These are phyloP conservation scores for Vitis labrusca DNA, from an alignment of 164 flowering plant species.

Conservation along the genomic window DNA sequence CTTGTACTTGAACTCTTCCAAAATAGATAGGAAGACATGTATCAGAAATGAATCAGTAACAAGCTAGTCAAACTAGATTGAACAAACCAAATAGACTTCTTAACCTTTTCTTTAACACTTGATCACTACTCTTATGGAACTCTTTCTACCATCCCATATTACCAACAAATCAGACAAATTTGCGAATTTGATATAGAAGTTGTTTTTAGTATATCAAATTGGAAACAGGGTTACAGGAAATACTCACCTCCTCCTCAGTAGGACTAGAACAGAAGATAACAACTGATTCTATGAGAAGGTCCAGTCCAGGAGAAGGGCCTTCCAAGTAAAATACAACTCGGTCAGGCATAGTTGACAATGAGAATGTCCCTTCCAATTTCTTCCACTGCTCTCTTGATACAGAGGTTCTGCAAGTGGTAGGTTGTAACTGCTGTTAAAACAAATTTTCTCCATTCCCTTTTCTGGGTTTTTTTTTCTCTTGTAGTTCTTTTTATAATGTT, in stretches of 20 bases:
- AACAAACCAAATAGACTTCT: neutral
- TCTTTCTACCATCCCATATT: neutral
- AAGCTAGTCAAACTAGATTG: neutral
- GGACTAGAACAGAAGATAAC: conserved; percentile 37
- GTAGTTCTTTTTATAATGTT: too few species aligned
- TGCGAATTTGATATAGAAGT: too few species aligned
- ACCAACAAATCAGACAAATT: neutral
- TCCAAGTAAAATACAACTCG: conserved; percentile 70
- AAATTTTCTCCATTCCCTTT: neutral
- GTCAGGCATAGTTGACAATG: conserved; percentile 53
- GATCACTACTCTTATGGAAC: neutral
- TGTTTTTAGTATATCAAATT: too few species aligned
- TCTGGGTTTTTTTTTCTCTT: too few species aligned
- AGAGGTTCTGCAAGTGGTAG: conserved; percentile 38
- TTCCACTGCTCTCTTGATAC: conserved; percentile 62
- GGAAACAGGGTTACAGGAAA: neutral
- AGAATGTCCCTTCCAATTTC: conserved; percentile 70
- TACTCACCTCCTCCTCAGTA: conserved; percentile 33
- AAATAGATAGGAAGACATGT: neutral
- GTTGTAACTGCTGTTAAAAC: conserved; percentile 2
- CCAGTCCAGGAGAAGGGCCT: conserved; percentile 83
- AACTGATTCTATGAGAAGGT: conserved; percentile 66
- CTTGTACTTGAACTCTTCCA: conserved; percentile 14
- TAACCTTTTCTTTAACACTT: too few species aligned
- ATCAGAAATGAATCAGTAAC: neutral